Evolutionary conservation across 805 yeast species (phyloP), one percentile per base, ranked within the genome.

Genomic region (Wickerhamomyces sydowiorum): DNA sequence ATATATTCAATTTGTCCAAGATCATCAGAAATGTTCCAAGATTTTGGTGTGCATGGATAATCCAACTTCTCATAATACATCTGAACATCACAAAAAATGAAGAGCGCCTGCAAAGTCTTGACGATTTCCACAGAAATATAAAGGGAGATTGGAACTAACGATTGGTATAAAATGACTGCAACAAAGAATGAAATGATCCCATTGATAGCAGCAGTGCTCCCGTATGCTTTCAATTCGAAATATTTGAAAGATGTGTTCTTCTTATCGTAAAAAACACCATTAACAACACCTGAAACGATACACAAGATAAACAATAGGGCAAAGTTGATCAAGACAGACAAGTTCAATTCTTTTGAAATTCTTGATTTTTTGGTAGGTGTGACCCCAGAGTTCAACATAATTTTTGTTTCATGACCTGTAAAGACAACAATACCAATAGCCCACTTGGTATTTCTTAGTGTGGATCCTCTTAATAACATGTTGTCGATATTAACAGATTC

Each of bases 11-110:
- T 81, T 60, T 86, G 95, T 25, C 95, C 95, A 52, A 86, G 66
- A 62, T 86, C 95, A 67, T 86, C 95, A 3, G 90, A 82, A 35
- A 86, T 85, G 56, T 78, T 82, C 95, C 95, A 86, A 0, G 90
- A 73, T 56, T 85, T 84, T 14, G 95, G 93, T 10, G 84, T 79
- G 60, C 95, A 86, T 3, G 93, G 91, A 53, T 78, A 85, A 59
- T 86, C 91, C 45, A 86, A 62, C 41, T 61, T 70, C 33, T 73
- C 77, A 53, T 83, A 80, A 58, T 85, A 86, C 79, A 86, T 78
- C 40, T 73, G 64, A 33, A 79, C 77, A 62, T 86, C 95, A 4
- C 87, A 80, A 53, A 79, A 82, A 42, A 86, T 86, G 67, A 86
- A 86, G 48, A 71, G 83, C 0, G 91, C 91, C 56, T 86, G 95